Percentiles rank a stretch among this genome's conserved stretches.
Conservation (phyloP, 768 basidiomycete genomes). For the Pleurotus salmoneostramineus region DNA sequence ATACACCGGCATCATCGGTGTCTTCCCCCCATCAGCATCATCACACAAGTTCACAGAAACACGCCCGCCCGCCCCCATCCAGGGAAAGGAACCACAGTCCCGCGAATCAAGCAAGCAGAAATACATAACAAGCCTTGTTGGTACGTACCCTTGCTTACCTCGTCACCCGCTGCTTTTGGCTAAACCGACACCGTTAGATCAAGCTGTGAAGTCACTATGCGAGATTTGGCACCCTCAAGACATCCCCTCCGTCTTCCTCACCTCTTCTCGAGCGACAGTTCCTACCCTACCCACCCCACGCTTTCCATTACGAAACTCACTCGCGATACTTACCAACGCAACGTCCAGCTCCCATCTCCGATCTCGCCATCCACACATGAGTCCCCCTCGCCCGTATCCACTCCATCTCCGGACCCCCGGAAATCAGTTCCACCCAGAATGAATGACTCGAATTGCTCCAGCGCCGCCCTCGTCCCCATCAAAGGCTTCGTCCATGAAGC, state of each 20-base stretch:
- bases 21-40: conserved; percentile 33
- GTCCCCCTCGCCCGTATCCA: conserved; percentile 26
- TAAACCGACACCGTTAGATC: conserved; percentile 44
- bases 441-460: conserved; percentile 8
- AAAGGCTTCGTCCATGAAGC: conserved; percentile 86
- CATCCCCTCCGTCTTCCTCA: conserved; percentile 56
- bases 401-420: conserved; percentile 21
- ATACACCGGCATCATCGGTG: conserved; percentile 57
- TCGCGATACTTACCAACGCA: conserved; percentile 15
- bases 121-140: conserved; percentile 65
- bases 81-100: conserved; percentile 24
- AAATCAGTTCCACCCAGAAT: background rate
- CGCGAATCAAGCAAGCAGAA: conserved; percentile 34
- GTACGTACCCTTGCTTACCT: conserved; percentile 36
- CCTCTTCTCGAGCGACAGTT: conserved; percentile 26
- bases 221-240: conserved; percentile 82
- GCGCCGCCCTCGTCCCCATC: conserved; percentile 48
- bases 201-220: conserved; percentile 71
- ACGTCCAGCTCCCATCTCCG: conserved; percentile 49
- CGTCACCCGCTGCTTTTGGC: conserved; percentile 7
- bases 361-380: conserved; percentile 40
- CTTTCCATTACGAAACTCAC: background rate
- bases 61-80: conserved; percentile 25
- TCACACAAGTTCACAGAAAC: conserved; percentile 28
- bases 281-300: conserved; percentile 13